Evolutionary conservation across 371 early-diverging fungal species (phyloP).

Genomic region (Mortierella sp.): DNA sequence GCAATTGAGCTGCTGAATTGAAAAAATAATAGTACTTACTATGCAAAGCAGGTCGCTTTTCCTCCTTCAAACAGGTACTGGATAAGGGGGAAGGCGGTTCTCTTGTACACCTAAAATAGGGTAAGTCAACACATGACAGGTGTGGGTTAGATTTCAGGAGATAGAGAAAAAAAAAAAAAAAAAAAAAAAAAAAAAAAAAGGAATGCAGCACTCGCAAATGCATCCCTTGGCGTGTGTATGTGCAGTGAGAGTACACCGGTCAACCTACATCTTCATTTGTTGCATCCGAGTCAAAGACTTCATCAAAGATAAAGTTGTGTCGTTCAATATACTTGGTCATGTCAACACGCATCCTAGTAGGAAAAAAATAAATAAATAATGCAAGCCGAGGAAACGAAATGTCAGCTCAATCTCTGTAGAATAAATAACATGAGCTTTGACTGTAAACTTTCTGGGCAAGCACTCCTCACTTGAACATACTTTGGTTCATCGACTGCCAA

Average conservation of each 20-base stretch:
- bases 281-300: slow-evolving; percentile 84
- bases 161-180: background rate
- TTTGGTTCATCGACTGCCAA: slow-evolving; percentile 87
- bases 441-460: background rate
- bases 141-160: background rate
- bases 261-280: slow-evolving; percentile 76
- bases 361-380: background rate
- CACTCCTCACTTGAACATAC: slow-evolving; percentile 52
- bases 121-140: background rate
- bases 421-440: no score
- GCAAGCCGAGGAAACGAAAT: background rate
- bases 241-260: background rate
- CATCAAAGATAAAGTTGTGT: slow-evolving; percentile 94
- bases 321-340: slow-evolving; percentile 91
- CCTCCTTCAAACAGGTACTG: slow-evolving; percentile 92
- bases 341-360: slow-evolving; percentile 83
- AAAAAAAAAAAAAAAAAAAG: background rate
- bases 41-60: slow-evolving; percentile 97
- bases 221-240: background rate
- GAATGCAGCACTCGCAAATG: no score
- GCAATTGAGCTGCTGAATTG: no score
- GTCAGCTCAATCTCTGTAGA: background rate
- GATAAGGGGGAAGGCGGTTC: slow-evolving; percentile 91
- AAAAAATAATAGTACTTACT: slow-evolving; percentile 63
- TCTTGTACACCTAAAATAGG: slow-evolving; percentile 74